These are phyloP conservation scores for Pyrenopolyporus hunteri DNA, from an alignment of 495 filamentous ascomycete species.

Conservation along the genomic window DNA sequence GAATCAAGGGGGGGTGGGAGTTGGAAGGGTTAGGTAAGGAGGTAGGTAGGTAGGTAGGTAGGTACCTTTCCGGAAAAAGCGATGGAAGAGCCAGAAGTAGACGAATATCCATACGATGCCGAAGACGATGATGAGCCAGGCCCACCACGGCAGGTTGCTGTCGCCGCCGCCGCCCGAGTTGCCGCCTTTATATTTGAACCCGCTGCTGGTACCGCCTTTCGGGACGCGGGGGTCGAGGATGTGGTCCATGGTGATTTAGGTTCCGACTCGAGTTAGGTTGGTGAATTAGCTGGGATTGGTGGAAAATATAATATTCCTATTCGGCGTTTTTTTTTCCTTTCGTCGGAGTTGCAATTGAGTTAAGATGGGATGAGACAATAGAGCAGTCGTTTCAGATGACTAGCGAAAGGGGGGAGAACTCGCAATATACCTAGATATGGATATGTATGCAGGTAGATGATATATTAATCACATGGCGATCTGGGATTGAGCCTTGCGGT, in stretches of 20 bases:
- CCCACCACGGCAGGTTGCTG: conserved; percentile 10
- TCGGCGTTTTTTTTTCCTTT: no score
- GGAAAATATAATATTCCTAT: no score
- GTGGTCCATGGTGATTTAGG: neutral
- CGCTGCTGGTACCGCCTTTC: conserved; percentile 17
- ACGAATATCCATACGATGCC: conserved; percentile 12
- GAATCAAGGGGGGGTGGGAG: neutral
- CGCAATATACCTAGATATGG: no score
- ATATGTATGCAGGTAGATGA: no score
- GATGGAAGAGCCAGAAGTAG: conserved; percentile 6
- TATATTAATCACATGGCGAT: neutral
- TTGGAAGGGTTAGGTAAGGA: neutral
- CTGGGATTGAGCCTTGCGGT: conserved; percentile 19
- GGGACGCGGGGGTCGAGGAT: conserved; percentile 12
- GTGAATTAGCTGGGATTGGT: no score
- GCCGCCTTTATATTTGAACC: neutral
- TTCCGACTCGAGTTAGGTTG: neutral
- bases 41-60: neutral
- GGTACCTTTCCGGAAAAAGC: conserved; percentile 13
- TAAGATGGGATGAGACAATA: neutral
- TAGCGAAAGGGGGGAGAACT: no score
- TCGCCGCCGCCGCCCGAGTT: neutral
- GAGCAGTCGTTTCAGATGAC: no score
- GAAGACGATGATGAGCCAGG: conserved; percentile 6
- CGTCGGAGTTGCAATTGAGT: neutral